Percentiles rank a stretch among this genome's conserved stretches.
Evolutionary conservation across 1,139 yeast species (phyloP).

Genomic region (Geotrichum australiense): DNA sequence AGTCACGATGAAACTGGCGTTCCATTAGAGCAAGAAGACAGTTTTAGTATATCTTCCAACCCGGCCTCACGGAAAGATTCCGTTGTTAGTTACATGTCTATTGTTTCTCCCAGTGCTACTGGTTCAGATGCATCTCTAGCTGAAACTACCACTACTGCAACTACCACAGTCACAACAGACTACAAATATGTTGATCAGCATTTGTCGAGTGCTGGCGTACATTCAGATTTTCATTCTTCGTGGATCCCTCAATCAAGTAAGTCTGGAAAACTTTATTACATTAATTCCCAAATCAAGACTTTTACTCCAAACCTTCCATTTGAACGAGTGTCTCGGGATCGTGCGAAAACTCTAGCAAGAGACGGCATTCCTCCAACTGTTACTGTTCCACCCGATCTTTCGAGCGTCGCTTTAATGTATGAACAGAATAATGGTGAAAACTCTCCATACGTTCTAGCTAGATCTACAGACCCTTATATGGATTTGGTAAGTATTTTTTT

Average conservation of each 20-base stretch:
- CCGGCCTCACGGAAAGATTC: slow-evolving; percentile 21
- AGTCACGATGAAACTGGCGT: background rate
- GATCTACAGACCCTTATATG: slow-evolving; percentile 20
- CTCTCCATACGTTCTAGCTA: slow-evolving; percentile 10
- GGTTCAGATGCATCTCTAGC: slow-evolving; percentile 15
- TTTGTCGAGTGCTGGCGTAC: slow-evolving; percentile 8
- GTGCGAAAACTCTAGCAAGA: slow-evolving; percentile 10
- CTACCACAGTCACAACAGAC: slow-evolving; percentile 10
- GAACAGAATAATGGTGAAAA: slow-evolving; percentile 10
- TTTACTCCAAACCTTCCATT: slow-evolving; percentile 26
- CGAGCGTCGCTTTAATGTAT: slow-evolving; percentile 5
- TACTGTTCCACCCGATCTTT: slow-evolving; percentile 13
- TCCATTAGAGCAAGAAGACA: background rate
- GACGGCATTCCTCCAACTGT: slow-evolving; percentile 6
- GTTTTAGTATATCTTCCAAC: background rate
- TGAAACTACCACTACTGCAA: slow-evolving; percentile 12
- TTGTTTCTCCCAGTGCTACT: slow-evolving; percentile 12
- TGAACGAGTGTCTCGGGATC: slow-evolving; percentile 20
- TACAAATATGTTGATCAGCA: slow-evolving; percentile 21
- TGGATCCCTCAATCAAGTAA: slow-evolving; percentile 31
- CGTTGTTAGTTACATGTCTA: slow-evolving; percentile 20
- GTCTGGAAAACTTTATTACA: slow-evolving; percentile 27
- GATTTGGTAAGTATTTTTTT: slow-evolving; percentile 19
- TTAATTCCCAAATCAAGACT: slow-evolving; percentile 24
- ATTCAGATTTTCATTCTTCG: slow-evolving; percentile 20